These are phyloP conservation scores for Lenzites betulinus DNA, from an alignment of 768 basidiomycete species.

Conservation along the genomic window DNA sequence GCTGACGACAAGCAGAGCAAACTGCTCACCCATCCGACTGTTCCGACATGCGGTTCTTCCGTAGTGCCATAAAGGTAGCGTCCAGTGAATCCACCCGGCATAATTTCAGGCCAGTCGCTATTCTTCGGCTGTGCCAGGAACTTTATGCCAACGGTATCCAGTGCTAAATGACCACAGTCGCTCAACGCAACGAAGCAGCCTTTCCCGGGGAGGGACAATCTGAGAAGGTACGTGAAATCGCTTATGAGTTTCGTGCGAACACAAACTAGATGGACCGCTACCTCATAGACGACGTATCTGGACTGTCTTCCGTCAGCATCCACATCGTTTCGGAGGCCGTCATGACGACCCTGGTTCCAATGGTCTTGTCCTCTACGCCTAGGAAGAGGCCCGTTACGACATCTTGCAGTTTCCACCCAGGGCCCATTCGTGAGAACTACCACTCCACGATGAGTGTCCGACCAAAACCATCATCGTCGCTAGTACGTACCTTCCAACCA, in stretches of 20 bases:
- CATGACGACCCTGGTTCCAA: neutral
- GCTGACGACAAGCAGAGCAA: conserved; percentile 1
- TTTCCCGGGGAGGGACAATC: neutral
- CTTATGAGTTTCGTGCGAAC: neutral
- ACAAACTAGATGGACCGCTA: neutral
- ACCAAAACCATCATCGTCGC: too few species aligned
- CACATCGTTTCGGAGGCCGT: neutral
- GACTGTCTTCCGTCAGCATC: neutral
- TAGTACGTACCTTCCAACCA: neutral
- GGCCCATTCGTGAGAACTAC: neutral
- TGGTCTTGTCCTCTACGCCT: neutral
- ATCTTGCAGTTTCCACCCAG: neutral
- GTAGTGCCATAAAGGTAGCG: too few species aligned
- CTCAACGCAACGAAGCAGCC: neutral
- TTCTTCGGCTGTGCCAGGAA: neutral
- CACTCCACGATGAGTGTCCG: too few species aligned
- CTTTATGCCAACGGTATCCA: neutral
- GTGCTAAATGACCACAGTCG: neutral
- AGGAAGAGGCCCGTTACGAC: neutral
- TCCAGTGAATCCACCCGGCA: too few species aligned
- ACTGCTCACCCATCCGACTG: conserved; percentile 1
- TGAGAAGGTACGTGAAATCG: neutral
- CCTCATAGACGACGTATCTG: neutral
- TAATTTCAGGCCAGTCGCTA: neutral
- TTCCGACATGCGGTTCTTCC: neutral